Evolutionary conservation across 2,329 filamentous ascomycete genomes (phyloP), one percentile per base, ranked within the genome.

Genomic region (Aureobasidium sp.): DNA sequence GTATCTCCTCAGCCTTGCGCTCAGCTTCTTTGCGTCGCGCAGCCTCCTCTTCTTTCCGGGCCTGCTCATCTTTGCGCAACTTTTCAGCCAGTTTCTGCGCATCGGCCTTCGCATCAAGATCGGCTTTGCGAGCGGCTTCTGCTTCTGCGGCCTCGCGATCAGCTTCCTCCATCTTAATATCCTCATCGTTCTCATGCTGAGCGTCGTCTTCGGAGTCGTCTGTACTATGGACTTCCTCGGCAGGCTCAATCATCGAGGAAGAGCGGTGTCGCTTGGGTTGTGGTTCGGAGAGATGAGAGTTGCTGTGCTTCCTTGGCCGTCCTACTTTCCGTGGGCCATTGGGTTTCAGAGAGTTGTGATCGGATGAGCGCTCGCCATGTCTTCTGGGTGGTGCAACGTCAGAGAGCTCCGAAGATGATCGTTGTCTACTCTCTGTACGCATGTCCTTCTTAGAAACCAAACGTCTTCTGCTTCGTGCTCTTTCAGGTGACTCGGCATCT

Each of bases 361-460:
- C 53, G 64, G 65, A 29, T 17, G 46, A 23, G 62, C 56, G 29
- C 63, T 66, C 29, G 63, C 64, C 20, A 62, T 66, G 32, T 64
- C 61, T 26, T 69, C 68, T 26, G 65, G 67, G 48, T 62, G 65
- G 29, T 63, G 68, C 29, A 66, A 62, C 68, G 7, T 70, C 68
- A 6, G 68, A 71, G 9, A 68, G 68, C 3, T 67, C 66, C 12
- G 71, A 70, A n/a, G 67, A 70, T 20, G 62, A 64, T 57, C 66
- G 65, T 58, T 69, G 69, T 23, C 68, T 68, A 57, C 67, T 70
- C 2, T 70, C 70, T 26, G 67, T 66, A 29, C 70, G 69, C 68
- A 74, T 72, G 23, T 72, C 72, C 56, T 68, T 68, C 61, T 70
- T 70, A 41, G 71, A 73, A 67, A 74, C 70, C 36, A 74, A 64